Conservation (phyloP, 2,329 filamentous ascomycete species). For the Aspergillus costaricaensis region DNA sequence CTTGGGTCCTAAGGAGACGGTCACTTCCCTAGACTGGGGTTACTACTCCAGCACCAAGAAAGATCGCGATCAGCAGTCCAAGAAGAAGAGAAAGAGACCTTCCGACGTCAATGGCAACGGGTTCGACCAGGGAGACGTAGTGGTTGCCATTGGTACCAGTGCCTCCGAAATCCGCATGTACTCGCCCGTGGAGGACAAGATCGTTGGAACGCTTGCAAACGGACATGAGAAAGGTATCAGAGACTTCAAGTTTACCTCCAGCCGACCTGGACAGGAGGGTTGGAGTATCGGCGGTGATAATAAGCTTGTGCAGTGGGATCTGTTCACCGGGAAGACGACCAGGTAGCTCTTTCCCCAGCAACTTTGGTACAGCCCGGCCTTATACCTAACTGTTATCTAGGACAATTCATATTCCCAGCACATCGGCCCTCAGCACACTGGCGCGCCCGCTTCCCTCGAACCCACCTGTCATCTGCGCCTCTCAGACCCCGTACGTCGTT, state of each 20-base stretch:
- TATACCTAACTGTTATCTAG: constrained; percentile 31
- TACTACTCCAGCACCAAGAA: constrained; percentile 40
- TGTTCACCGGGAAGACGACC: constrained; percentile 45
- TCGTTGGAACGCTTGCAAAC: constrained; percentile 47
- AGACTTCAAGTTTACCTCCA: constrained; percentile 54
- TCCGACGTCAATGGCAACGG: constrained; percentile 45
- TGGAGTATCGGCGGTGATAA: constrained; percentile 58
- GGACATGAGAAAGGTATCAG: constrained; percentile 51
- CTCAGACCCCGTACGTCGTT: constrained; percentile 51
- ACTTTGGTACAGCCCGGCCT: neutral
- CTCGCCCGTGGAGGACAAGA: constrained; percentile 51
- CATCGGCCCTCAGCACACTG: constrained; percentile 42
- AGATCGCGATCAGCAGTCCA: constrained; percentile 42
- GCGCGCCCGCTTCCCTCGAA: constrained; percentile 44
- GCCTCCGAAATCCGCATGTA: constrained; percentile 53
- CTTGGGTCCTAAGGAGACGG: constrained; percentile 47
- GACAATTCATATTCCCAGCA: constrained; percentile 46
- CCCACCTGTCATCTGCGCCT: constrained; percentile 52
- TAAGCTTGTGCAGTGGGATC: constrained; percentile 56
- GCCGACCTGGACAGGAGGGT: constrained; percentile 43
- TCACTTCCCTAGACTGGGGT: constrained; percentile 56
- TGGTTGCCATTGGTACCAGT: constrained; percentile 53
- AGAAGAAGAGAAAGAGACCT: constrained; percentile 55
- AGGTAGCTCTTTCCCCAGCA: constrained; percentile 38
- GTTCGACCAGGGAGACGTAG: constrained; percentile 43